Evolutionary conservation across 2,329 filamentous ascomycete species (phyloP), one percentile per base, ranked within the genome.

Genomic region (Thermothelomyces thermophilus): DNA sequence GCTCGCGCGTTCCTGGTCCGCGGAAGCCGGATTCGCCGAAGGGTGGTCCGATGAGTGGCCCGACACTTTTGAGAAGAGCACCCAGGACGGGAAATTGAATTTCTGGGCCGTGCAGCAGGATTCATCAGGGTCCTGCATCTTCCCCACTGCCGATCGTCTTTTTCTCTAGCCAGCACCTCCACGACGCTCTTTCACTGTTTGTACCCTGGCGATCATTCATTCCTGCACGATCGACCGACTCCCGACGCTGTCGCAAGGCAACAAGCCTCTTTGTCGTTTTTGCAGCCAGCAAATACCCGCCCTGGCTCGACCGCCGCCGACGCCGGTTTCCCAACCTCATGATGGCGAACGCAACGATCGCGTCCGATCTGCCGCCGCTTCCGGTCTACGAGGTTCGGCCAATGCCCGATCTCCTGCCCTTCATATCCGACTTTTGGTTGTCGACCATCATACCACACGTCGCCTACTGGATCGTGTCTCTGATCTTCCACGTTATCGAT

Each of bases 401-500:
- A 8, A 80, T 85, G 40, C 77, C 82, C 54, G 81, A 89, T 50
- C 74, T 96, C 48, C 67, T 96, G 52, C 73, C 87, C 36, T 86
- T 84, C 68, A 76, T 95, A 16, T 82, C 90, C 52, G 93, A 98
- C 70, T 84, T 86, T 63, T 82, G 86, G 68, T 73, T 95, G 24
- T 81, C 86, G 40, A 74, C 94, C 52, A 67, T 90, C 41, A 72
- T 86, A 13, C 90, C 90, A 26, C 78, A 96, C 53, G 66, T 88
- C 60, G 86, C 85, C 51, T 98, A 98, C 76, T 98, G 93, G 93
- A 70, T 73, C 19, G 71, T 94, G 28, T 97, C 91, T 17, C 70
- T 87, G 66, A 71, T 91, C 65, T 98, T 95, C 73, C 91, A 97
- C 73, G 64, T 83, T 59, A 83, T 97, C 63, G 93, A 98, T 70